phyloP scores from a whole-genome alignment of 495 filamentous ascomycete genomes.

The Rostrohypoxylon terebratum region DNA sequence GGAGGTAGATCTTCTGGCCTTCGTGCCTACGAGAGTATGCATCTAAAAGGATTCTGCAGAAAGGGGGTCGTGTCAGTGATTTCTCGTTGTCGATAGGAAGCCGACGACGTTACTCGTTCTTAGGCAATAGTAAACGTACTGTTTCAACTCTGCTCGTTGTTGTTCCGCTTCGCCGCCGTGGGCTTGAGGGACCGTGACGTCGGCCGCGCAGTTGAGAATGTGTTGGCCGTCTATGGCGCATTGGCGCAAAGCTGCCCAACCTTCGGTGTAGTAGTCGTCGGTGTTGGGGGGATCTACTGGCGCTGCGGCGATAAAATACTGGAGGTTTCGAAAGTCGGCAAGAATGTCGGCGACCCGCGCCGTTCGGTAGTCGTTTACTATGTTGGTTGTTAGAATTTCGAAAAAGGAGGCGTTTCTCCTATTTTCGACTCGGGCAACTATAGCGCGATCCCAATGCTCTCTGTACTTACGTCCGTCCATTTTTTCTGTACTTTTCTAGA shows the following conservation, averaged over 20 bases:
- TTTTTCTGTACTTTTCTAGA: conserved; percentile 27
- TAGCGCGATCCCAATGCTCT: conserved; percentile 8
- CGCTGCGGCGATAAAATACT: conserved; percentile 80
- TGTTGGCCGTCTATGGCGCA: conserved; percentile 79
- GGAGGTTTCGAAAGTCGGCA: conserved; percentile 84
- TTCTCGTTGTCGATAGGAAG: not conserved
- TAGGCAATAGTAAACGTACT: conserved; percentile 63
- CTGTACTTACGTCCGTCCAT: conserved; percentile 54
- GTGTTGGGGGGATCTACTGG: conserved; percentile 66
- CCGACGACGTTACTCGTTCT: not conserved
- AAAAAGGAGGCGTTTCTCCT: conserved; percentile 26
- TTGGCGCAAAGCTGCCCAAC: conserved; percentile 80
- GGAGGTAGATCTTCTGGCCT: conserved; percentile 85
- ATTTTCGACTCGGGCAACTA: conserved; percentile 13
- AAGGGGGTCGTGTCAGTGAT: conserved; percentile 37
- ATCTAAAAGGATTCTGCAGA: conserved; percentile 77
- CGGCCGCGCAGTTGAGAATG: conserved; percentile 71
- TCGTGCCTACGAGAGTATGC: conserved; percentile 83
- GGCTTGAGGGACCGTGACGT: conserved; percentile 71
- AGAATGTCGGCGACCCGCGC: conserved; percentile 85
- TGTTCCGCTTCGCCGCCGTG: conserved; percentile 72
- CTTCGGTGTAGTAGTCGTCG: conserved; percentile 82
- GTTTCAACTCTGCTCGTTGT: conserved; percentile 77
- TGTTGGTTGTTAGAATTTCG: conserved; percentile 47
- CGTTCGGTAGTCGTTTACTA: conserved; percentile 88